A percentile compares a stretch with the other conserved stretches of the same genome.
phyloP scores from a whole-genome alignment of 2,329 filamentous ascomycete genomes.

The Xylariaceae sp. region DNA sequence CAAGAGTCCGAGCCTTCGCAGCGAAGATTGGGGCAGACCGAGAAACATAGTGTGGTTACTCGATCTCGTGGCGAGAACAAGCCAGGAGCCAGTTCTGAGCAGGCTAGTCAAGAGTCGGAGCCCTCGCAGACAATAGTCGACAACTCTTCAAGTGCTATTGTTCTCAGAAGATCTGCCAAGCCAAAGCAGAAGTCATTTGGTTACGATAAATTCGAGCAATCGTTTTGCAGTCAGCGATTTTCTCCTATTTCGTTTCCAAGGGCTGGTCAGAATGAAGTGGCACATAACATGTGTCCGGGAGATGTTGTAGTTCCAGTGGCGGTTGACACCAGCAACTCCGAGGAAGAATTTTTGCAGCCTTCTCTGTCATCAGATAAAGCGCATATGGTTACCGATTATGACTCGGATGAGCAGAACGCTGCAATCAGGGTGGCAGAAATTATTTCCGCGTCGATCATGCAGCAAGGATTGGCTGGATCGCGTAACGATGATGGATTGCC shows the following conservation, averaged over 20 bases:
- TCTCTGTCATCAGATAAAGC: background rate
- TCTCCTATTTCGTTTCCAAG: background rate
- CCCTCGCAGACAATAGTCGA: background rate
- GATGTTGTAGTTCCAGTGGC: background rate
- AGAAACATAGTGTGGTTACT: slow-evolving; percentile 15
- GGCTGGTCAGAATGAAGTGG: background rate
- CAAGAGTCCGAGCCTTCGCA: background rate
- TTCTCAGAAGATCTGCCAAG: background rate
- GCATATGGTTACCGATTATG: background rate
- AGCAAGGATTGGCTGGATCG: background rate
- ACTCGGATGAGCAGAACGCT: background rate
- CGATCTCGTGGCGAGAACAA: slow-evolving; percentile 2
- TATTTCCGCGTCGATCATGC: background rate
- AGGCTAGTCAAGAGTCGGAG: background rate
- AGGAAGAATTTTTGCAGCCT: background rate
- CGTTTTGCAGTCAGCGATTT: background rate
- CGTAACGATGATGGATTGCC: slow-evolving; percentile 1
- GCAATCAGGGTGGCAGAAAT: background rate
- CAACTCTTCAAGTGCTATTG: background rate
- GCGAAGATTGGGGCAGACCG: background rate
- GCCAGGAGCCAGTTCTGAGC: background rate
- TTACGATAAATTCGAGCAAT: background rate
- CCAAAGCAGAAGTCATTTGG: background rate
- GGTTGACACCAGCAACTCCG: background rate
- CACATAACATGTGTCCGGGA: background rate